Evolutionary conservation across 805 yeast genomes (phyloP).

Genomic region (Saccharomycopsis babjevae): DNA sequence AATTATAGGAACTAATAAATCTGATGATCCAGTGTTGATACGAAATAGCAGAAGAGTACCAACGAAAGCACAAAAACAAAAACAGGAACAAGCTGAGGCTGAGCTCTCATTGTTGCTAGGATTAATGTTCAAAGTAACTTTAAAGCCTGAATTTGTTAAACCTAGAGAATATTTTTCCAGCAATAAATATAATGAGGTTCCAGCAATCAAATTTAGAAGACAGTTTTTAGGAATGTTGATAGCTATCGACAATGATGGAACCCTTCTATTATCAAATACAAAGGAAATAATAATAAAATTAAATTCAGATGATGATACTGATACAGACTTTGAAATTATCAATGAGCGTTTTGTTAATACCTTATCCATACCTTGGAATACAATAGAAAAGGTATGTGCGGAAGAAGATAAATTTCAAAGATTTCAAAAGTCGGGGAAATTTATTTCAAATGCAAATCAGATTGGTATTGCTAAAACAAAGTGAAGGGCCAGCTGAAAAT

Average conservation of each 20-base stretch:
- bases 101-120: neutral
- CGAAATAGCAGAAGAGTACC: neutral
- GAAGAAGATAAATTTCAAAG: neutral
- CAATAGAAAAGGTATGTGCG: neutral
- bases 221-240: neutral
- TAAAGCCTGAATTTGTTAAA: neutral
- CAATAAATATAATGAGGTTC: neutral
- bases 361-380: neutral
- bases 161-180: neutral
- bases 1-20: neutral
- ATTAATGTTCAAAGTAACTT: neutral
- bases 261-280: neutral
- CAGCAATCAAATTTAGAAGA: neutral
- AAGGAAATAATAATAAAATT: neutral
- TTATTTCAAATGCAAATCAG: neutral
- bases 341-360: neutral
- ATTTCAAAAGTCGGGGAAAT: neutral
- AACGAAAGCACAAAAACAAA: neutral
- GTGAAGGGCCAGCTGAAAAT: no score
- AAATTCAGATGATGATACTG: neutral
- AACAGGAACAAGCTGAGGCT: neutral
- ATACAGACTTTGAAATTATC: neutral
- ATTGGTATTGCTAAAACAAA: no score
- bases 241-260: neutral
- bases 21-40: neutral